Evolutionary conservation across 2,329 filamentous ascomycete genomes (phyloP), one percentile per base, ranked within the genome.

Genomic region (Lomentospora prolificans): DNA sequence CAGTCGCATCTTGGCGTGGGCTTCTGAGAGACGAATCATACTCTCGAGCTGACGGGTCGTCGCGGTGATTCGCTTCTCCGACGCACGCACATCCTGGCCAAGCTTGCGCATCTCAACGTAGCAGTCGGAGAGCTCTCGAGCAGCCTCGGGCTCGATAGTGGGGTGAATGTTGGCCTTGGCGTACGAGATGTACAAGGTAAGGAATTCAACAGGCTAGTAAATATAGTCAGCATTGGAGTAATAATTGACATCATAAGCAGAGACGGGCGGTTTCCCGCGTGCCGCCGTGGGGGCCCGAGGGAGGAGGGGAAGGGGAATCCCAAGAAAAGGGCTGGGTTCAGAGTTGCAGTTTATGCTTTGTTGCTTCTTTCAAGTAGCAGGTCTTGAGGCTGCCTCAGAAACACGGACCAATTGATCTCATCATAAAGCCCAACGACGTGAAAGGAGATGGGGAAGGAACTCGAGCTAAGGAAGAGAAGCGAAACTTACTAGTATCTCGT

Each of bases 1-100:
- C 4, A 99, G 81, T 3, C 94, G 87, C 95, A 99, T 99, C 71
- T 96, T 96, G 52, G 94, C 95, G 70, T 99, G 95, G 0, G 91
- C 94, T 75, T 99, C 94, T 1, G 91, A 76, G 3, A 99, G 86
- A 59, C 94, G 92, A 67, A 99, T 97, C 95, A 99, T 99, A 50
- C 87, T 94, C 73, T 99, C 95, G 4, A 99, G 79, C 72, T 99
- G 94, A 67, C 94, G 84, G 0, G 95, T 99, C 3, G 94, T 99
- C 41, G 94, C 94, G 0, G 94, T 99, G 73, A 99, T 99, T 62
- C 94, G 89, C 70, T 95, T 92, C 71, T 99, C 95, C 3, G 89
- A 82, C 2, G 90, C 81, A 51, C 92, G 89, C 33, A 92, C 86
- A 63, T 91, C 87, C 62, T 90, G 86, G 50, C 94, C 94, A 0